Evolutionary conservation across 768 basidiomycete species (phyloP).

Genomic region (Suillus alpinus): DNA sequence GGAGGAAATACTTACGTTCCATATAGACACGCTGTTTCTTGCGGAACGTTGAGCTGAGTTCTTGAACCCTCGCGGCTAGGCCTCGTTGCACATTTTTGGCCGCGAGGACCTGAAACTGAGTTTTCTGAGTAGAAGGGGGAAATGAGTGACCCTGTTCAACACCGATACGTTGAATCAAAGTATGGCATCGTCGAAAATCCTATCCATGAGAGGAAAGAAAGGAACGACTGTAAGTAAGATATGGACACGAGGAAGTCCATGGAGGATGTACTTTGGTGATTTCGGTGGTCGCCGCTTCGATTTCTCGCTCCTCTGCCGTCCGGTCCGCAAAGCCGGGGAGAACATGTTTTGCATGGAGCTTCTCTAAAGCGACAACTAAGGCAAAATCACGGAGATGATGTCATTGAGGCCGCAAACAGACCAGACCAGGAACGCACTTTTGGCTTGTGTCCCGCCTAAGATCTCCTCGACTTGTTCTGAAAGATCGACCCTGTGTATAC

Average conservation of each 20-base stretch:
- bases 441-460: constrained; percentile 62
- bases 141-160: constrained; percentile 57
- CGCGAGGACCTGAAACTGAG: constrained; percentile 55
- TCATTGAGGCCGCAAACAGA: constrained; percentile 8
- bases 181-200: constrained; percentile 41
- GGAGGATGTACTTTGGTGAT: constrained; percentile 72
- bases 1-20: constrained; percentile 71
- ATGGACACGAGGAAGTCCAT: constrained; percentile 10
- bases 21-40: constrained; percentile 99
- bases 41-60: constrained; percentile 85
- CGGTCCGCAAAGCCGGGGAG: constrained; percentile 97
- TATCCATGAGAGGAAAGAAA: constrained; percentile 15
- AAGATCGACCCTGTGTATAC: constrained; percentile 76
- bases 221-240: constrained; percentile 11
- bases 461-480: constrained; percentile 87
- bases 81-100: constrained; percentile 95
- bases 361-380: constrained; percentile 85
- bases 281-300: constrained; percentile 78
- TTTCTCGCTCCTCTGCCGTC: constrained; percentile 89
- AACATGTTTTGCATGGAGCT: constrained; percentile 92
- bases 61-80: constrained; percentile 94
- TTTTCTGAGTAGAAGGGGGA: constrained; percentile 50
- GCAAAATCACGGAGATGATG: constrained; percentile 14
- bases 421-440: constrained; percentile 58
- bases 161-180: constrained; percentile 69